Base-by-base conservation (phyloP, 148 eudicot genomes). In the Nepenthes mirabilis region DNA sequence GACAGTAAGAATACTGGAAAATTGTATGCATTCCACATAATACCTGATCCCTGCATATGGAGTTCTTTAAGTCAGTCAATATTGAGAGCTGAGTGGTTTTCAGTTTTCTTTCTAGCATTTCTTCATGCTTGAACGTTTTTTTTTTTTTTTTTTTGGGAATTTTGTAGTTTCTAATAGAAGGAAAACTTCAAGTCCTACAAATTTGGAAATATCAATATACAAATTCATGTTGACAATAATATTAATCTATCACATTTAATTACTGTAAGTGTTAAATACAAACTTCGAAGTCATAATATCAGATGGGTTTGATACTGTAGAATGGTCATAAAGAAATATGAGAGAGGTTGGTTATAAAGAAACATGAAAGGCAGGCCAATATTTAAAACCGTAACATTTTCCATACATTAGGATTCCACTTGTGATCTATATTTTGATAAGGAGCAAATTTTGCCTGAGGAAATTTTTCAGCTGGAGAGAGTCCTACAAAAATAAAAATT, bases 351-450 rank as follows among this genome's bases (percentile, higher is more conserved):
- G 4, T 8, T 8, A 40, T 8, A 40, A 40, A 40, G 45, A 40
- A 4, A 40, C 1, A 40, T 3, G 13, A 6, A 49, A 5, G 7
- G 58, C 13, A 34, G 23, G 58, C 58, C 4, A 8, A 33, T 9
- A 55, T 6, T 13, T 1, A 48, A 47, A 43, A 65, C 43, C 14
- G 37, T 50, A 73, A 65, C 48, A 63, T 45, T 50, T 56, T 43
- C 71, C 95, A 71, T 94, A 94, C 99, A 67, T 74, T 65, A 63
- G 95, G 99, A 71, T 94, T 94, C 99, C 99, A 94, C 69, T 84
- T 75, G 73, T 82, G 79, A 45, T 62, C 76, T 59, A 56, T 65
- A 68, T 72, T 82, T 57, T 62, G 61, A 61, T 89, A 89, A 55
- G 99, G 89, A 50, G 99, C 83, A 71, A 94, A 94, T 55, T 72